phyloP scores from a whole-genome alignment of 2,329 filamentous ascomycete genomes.

The Pseudogymnoascus sp. region DNA sequence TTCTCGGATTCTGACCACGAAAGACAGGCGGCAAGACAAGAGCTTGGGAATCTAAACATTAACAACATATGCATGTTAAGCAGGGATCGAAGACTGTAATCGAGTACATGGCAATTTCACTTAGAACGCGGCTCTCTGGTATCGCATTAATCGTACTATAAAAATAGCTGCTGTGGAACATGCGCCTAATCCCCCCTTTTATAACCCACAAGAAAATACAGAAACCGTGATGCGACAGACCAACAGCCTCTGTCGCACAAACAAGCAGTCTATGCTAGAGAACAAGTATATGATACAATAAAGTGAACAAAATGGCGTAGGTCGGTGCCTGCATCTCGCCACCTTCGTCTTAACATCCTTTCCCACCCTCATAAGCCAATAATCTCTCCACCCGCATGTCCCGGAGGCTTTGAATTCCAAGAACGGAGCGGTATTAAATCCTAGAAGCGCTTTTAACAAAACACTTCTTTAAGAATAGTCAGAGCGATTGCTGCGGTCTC shows the following conservation, averaged over 20 bases:
- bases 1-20: background rate
- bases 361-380: background rate
- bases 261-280: slow-evolving; percentile 4
- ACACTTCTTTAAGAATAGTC: background rate
- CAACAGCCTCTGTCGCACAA: background rate
- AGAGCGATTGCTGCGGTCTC: background rate
- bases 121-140: background rate
- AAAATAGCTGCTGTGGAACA: slow-evolving; percentile 1
- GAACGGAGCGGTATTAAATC: background rate
- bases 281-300: slow-evolving; percentile 7
- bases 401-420: background rate
- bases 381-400: background rate
- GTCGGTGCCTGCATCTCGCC: slow-evolving; percentile 1
- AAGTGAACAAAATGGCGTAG: background rate
- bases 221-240: background rate
- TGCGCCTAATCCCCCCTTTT: slow-evolving; percentile 5
- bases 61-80: background rate
- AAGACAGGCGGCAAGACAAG: background rate
- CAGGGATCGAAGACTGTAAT: background rate
- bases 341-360: background rate
- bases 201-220: slow-evolving; percentile 6
- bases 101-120: background rate
- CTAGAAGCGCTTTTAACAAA: background rate
- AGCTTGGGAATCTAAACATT: background rate
- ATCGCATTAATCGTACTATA: slow-evolving; percentile 5